Base-by-base conservation (phyloP, 768 basidiomycete species). In the Xerocomus brunneocitrinus region DNA sequence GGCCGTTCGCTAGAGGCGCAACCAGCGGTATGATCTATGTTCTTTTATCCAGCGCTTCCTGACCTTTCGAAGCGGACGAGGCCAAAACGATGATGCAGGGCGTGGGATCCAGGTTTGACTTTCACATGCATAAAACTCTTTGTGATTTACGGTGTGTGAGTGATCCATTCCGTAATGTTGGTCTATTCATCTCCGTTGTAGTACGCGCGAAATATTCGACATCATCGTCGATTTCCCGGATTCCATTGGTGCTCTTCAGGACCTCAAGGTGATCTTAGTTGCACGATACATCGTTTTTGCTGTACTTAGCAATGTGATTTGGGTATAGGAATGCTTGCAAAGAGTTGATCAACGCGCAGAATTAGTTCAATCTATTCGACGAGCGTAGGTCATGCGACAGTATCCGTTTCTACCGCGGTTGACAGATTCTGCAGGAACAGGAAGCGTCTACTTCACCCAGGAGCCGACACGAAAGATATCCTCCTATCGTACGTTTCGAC, bases 151-250 rank as follows among this genome's bases (percentile, higher is more conserved):
- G 93, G 92, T 91, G 52, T 35, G 79, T 66, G 10, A 57, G 46
- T n/a, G 13, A n/a, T 47, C 54, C 25, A 49, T 35, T 58, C 34
- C 28, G 48, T 35, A 22, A 35, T 49, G 19, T 36, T 16, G 16
- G 38, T 28, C 31, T 42, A 28, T 34, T 41, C 35, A 32, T 35
- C 27, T 41, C 16, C 12, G 3, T 35, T 39, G n/a, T 55, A 86
- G 85, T 32, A 87, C 83, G 53, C 77, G 74, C 46, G 95, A 98
- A 67, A 87, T 98, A 19, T 98, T 97, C 64, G 92, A 95, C 59
- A 97, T 98, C 52, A 95, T 98, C 53, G 85, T 98, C 51, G 91
- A 95, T 62, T 95, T 83, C 61, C 94, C 95, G 0, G 89, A 94
- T 55, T 95, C 95, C 0, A 77, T 75, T 58, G 83, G 86, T 4